phyloP scores from a whole-genome alignment of 2,329 filamentous ascomycete species.

The Scedosporium apiospermum region DNA sequence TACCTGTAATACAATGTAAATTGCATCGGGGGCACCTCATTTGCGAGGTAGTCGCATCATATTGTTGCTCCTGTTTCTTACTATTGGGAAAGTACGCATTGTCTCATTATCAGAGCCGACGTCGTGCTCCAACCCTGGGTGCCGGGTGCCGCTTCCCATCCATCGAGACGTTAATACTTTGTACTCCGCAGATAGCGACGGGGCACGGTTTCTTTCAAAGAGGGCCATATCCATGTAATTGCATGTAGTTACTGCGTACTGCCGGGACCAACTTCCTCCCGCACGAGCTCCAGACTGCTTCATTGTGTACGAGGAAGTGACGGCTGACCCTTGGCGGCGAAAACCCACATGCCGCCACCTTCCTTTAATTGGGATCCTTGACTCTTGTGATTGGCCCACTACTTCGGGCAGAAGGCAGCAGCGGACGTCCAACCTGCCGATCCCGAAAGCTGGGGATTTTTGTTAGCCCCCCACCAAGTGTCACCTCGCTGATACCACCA shows the following conservation, averaged over 20 bases:
- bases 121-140: too few species aligned
- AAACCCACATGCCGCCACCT: background rate
- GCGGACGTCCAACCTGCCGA: background rate
- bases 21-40: too few species aligned
- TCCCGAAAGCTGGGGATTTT: conserved; percentile 1
- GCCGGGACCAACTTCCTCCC: background rate
- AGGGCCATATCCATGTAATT: background rate
- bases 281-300: background rate
- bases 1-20: too few species aligned
- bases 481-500: background rate
- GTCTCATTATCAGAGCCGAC: too few species aligned
- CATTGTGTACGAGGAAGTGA: too few species aligned
- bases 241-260: background rate
- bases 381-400: background rate
- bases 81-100: too few species aligned
- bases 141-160: too few species aligned
- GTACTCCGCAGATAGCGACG: background rate
- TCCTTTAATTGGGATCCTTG: background rate
- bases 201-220: background rate
- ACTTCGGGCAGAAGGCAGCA: background rate
- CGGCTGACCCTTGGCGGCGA: too few species aligned
- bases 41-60: too few species aligned
- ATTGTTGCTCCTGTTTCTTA: too few species aligned
- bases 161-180: too few species aligned
- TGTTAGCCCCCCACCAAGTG: background rate